Conservation (phyloP, 2,329 filamentous ascomycete species). For the Aspergillus sclerotialis region DNA sequence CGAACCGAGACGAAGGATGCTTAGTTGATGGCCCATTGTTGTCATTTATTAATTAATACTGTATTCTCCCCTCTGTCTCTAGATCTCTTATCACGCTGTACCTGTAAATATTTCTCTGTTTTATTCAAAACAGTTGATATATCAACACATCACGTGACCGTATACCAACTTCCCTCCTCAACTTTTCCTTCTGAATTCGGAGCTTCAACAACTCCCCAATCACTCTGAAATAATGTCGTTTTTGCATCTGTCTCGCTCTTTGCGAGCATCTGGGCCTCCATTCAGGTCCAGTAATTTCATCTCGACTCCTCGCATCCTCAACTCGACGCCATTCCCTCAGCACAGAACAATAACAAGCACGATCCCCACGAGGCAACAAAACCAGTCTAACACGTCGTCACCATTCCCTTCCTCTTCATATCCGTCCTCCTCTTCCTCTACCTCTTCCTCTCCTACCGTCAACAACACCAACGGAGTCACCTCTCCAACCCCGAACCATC, state of each 20-base stretch:
- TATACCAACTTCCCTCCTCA: conserved; percentile 3
- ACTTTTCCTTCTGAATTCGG: conserved; percentile 7
- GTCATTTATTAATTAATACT: no score
- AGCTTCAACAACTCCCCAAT: conserved; percentile 4
- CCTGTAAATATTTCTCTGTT: background rate
- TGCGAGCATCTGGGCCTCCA: conserved; percentile 12
- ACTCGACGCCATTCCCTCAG: no score
- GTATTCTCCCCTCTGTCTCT: no score
- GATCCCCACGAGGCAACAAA: conserved; percentile 5
- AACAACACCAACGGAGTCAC: conserved; percentile 13
- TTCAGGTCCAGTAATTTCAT: conserved; percentile 2
- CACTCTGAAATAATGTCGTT: conserved; percentile 14
- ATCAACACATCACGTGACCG: no score
- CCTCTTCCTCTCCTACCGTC: conserved; percentile 3
- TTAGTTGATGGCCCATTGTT: conserved; percentile 18
- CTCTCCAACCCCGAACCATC: conserved; percentile 18
- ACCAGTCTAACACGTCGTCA: no score
- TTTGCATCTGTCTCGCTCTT: conserved; percentile 11
- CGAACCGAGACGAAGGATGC: conserved; percentile 71
- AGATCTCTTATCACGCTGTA: no score
- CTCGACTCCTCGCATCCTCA: background rate
- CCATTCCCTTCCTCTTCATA: conserved; percentile 7
- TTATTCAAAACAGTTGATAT: conserved; percentile 1
- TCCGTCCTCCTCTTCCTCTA: conserved; percentile 4
- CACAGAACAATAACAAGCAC: conserved; percentile 7